Evolutionary conservation across 345 rosid genomes (phyloP), one percentile per base, ranked within the genome.

Genomic region (Erucastrum elatum): DNA sequence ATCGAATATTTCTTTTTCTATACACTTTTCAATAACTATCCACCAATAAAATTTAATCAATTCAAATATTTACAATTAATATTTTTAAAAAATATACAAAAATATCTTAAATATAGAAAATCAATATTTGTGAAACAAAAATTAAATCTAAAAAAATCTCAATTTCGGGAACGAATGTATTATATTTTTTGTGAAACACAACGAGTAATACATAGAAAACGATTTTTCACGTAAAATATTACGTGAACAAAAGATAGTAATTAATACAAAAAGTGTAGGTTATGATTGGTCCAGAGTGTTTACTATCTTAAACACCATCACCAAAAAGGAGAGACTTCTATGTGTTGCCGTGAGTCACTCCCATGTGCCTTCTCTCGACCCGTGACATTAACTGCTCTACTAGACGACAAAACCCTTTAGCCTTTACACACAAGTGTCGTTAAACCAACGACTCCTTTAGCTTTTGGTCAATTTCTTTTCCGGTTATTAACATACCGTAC

Each of bases 291-390:
- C 82, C 72, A 72, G 41, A 77, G 71, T 65, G 68, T 72, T 55
- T 17, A 35, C 29, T 26, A 8, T 44, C 31, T 25, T 53, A 34
- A 75, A 71, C 72, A 78, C 29, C 27, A 78, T 78, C 66, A 78
- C 62, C 8, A 68, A 35, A 79, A 69, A 80, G 27, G 66, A 72
- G 53, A 64, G 8, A 51, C 71, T 69, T 68, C 53, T 33, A 41
- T 74, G 60, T 73, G 72, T 66, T 53, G 75, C 82, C 82, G 82
- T 80, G 82, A 80, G 79, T 74, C 79, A 69, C 30, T 27, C 70
- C 75, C 82, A 80, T 75, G 82, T 80, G 82, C 79, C 64, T 41
- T 13, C 70, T 78, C 72, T 74, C 74, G 68, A 70, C 71, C 79
- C 79, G 82, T 80, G 82, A 80, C 79, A 69, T 25, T 64, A 33